Evolutionary conservation across 2,329 filamentous ascomycete genomes (phyloP).

Genomic region (Alternaria brassicicola): DNA sequence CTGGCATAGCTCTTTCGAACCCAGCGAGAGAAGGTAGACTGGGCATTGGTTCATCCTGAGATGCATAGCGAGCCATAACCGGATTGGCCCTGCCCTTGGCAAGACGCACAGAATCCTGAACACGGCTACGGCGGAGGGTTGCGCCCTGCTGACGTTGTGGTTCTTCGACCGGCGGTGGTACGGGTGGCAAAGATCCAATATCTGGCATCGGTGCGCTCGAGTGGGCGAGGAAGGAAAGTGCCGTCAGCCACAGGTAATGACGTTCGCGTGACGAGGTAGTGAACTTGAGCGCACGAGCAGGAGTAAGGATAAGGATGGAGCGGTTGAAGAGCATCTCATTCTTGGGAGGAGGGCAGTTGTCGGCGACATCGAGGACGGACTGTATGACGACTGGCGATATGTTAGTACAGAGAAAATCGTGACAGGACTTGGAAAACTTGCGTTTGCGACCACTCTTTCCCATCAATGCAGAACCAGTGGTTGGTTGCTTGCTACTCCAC

Average conservation of each 20-base stretch:
- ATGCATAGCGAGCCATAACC: conserved; percentile 43
- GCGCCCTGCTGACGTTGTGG: conserved; percentile 38
- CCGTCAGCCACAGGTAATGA: conserved; percentile 94
- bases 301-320: conserved; percentile 93
- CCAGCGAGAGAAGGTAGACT: conserved; percentile 37
- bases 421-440: conserved; percentile 59
- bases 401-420: conserved; percentile 19
- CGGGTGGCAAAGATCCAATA: conserved; percentile 57
- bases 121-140: conserved; percentile 61
- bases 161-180: conserved; percentile 49
- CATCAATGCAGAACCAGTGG: conserved; percentile 82
- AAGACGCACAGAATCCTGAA: conserved; percentile 87
- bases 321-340: conserved; percentile 78
- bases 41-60: conserved; percentile 38
- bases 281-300: conserved; percentile 92
- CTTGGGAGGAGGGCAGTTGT: conserved; percentile 85
- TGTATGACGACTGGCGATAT: conserved; percentile 77
- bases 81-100: conserved; percentile 71
- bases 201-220: conserved; percentile 82
- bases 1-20: conserved; percentile 56
- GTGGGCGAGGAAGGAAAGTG: conserved; percentile 91
- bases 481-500: conserved; percentile 98
- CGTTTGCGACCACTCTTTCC: conserved; percentile 94
- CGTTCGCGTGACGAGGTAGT: conserved; percentile 82
- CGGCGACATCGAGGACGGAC: conserved; percentile 95